Conservation (phyloP, 148 eudicot species). For the Rhododendron molle region DNA sequence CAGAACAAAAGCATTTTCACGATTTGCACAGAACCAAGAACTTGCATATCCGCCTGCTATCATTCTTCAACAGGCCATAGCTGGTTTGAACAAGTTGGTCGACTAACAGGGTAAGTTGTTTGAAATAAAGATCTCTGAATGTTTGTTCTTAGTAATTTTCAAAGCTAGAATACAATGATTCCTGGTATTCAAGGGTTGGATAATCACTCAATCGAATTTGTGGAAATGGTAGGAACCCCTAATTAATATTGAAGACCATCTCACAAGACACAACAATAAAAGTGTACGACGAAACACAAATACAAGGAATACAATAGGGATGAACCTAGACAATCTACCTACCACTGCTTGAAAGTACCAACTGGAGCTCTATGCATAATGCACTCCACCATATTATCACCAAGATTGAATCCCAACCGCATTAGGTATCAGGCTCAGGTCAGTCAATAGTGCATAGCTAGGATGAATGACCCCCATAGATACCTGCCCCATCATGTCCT, state of each 20-base stretch:
- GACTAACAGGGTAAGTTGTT: not conserved
- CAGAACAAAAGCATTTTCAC: not conserved
- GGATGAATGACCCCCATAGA: too few relatives aligned
- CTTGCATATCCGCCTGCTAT: not conserved
- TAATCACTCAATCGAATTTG: not conserved
- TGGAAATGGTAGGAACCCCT: not conserved
- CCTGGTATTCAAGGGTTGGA: not conserved
- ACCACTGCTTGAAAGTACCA: not conserved
- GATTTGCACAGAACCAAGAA: constrained; percentile 1
- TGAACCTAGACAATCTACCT: not conserved
- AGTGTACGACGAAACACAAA: not conserved
- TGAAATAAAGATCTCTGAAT: not conserved
- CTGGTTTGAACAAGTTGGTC: not conserved
- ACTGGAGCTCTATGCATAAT: not conserved
- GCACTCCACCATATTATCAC: not conserved
- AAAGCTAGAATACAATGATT: not conserved
- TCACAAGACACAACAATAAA: not conserved
- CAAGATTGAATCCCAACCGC: too few relatives aligned
- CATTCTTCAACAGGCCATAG: not conserved
- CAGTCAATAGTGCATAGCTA: too few relatives aligned
- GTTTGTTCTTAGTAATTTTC: not conserved
- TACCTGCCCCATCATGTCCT: too few relatives aligned
- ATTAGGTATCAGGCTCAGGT: too few relatives aligned
- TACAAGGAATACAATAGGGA: not conserved
- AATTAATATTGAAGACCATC: not conserved